Percentiles rank a stretch among this genome's conserved stretches.
Evolutionary conservation across 73 alveolate species (phyloP).

Genomic region (Tetrahymena malaccensis): DNA sequence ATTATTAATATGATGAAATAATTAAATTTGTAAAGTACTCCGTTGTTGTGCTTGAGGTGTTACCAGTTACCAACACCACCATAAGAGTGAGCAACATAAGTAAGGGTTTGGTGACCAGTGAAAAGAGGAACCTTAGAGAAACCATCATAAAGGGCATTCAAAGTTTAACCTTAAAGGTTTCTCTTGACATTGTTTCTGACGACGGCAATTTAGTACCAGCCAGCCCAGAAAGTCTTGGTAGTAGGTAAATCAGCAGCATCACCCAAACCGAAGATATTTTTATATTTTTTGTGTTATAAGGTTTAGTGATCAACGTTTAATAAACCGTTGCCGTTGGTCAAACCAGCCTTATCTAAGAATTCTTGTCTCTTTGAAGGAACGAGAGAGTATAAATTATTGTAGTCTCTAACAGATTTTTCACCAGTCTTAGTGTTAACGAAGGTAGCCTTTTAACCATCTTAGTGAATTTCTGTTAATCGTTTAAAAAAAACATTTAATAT

Average conservation of each 20-base stretch:
- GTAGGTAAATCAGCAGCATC: slow-evolving; percentile 40
- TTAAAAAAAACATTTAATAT: background rate
- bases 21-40: background rate
- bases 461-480: background rate
- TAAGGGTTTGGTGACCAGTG: slow-evolving; percentile 18
- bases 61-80: slow-evolving; percentile 29
- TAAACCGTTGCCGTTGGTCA: slow-evolving; percentile 26
- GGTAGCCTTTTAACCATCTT: slow-evolving; percentile 19
- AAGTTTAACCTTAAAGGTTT: slow-evolving; percentile 9
- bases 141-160: slow-evolving; percentile 40
- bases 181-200: slow-evolving; percentile 34
- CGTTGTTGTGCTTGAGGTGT: slow-evolving; percentile 18
- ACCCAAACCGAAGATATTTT: slow-evolving; percentile 38
- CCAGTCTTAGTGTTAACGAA: slow-evolving; percentile 34
- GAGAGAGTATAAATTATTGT: slow-evolving; percentile 13
- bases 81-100: slow-evolving; percentile 28
- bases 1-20: background rate
- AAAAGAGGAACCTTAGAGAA: slow-evolving; percentile 39
- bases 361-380: slow-evolving; percentile 34
- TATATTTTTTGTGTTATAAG: slow-evolving; percentile 29
- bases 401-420: slow-evolving; percentile 1
- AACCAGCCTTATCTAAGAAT: slow-evolving; percentile 32
- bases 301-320: slow-evolving; percentile 28
- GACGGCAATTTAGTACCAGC: slow-evolving; percentile 31
- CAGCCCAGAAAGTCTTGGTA: slow-evolving; percentile 46